A percentile compares a stretch with the other conserved stretches of the same genome.
phyloP scores from a whole-genome alignment of 257 asterid species.

The Henckelia pumila region DNA sequence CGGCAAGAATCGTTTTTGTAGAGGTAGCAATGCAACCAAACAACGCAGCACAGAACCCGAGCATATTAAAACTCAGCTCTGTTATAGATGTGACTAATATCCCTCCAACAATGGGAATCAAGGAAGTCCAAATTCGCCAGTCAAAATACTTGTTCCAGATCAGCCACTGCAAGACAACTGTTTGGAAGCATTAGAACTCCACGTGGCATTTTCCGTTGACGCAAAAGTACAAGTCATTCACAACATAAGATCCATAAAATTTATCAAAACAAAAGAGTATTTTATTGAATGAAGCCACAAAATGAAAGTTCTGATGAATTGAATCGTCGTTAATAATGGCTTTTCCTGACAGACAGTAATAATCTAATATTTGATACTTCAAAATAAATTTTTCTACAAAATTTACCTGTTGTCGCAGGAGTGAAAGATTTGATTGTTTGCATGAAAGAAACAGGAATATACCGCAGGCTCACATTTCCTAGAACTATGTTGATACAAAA shows the following conservation, averaged over 20 bases:
- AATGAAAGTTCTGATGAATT: background rate
- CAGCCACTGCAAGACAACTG: constrained; percentile 79
- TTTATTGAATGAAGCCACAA: background rate
- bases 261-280: background rate
- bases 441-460: constrained; percentile 86
- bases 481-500: constrained; percentile 76
- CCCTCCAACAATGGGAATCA: constrained; percentile 84
- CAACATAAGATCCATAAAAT: background rate
- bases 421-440: constrained; percentile 82
- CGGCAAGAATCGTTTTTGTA: constrained; percentile 79
- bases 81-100: constrained; percentile 71
- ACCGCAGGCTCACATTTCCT: constrained; percentile 75
- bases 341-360: no score
- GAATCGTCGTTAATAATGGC: background rate
- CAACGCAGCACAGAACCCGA: constrained; percentile 79
- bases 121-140: constrained; percentile 74
- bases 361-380: background rate
- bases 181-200: constrained; percentile 24
- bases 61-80: constrained; percentile 72
- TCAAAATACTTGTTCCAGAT: constrained; percentile 72
- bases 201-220: background rate
- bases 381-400: background rate
- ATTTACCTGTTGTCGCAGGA: constrained; percentile 76
- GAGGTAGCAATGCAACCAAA: constrained; percentile 83
- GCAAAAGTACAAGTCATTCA: no score